phyloP scores from a whole-genome alignment of 768 basidiomycete species.

The Lentinula sp. region DNA sequence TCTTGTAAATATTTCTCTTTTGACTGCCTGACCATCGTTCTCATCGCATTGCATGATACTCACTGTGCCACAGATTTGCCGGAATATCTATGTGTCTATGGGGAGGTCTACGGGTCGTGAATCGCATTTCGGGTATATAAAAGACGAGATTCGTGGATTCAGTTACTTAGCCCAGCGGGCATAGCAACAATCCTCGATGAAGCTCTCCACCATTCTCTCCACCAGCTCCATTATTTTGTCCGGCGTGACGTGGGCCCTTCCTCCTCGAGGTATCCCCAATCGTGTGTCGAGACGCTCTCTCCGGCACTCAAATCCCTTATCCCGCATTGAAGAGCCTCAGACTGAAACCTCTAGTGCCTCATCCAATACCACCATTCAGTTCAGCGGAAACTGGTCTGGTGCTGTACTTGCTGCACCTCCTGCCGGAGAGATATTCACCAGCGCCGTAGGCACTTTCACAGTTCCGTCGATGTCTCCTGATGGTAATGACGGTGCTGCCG shows the following conservation, averaged over 20 bases:
- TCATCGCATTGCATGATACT: neutral
- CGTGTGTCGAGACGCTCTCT: neutral
- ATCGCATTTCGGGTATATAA: neutral
- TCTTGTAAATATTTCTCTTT: too few relatives aligned
- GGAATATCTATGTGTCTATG: too few relatives aligned
- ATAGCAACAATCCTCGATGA: neutral
- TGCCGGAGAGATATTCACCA: neutral
- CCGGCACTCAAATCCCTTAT: neutral
- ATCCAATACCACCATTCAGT: neutral
- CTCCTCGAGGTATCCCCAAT: neutral
- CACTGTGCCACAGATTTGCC: neutral
- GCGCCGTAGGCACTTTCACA: conserved; percentile 4
- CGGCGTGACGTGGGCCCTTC: neutral
- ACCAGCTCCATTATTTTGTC: too few relatives aligned
- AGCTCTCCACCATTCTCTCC: neutral
- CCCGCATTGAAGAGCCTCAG: neutral
- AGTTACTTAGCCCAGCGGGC: neutral
- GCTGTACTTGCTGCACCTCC: conserved; percentile 1
- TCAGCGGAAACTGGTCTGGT: conserved; percentile 5
- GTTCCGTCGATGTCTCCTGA: neutral
- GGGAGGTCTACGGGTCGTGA: neutral
- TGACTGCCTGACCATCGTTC: neutral
- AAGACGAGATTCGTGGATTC: neutral
- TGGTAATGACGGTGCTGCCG: neutral
- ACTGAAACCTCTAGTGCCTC: neutral